Base-by-base conservation (phyloP, 1,284 basidiomycete species). In the Cryptococcus sp. region DNA sequence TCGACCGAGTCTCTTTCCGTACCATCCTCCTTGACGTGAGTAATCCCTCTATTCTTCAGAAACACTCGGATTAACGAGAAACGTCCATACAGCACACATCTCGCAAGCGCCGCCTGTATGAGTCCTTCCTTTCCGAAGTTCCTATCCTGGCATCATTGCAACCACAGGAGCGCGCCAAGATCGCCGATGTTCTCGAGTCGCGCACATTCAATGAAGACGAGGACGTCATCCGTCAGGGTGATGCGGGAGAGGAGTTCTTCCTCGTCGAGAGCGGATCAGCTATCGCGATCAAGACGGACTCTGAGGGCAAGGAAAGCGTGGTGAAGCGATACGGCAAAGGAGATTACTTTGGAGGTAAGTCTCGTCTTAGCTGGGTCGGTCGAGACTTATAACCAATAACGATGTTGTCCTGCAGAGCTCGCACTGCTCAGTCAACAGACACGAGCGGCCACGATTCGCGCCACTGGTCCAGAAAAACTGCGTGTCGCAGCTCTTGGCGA, bases 1-100 rank as follows among this genome's bases (percentile, higher is more conserved):
- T 99, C 58, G 95, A 99, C 80, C 89, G 95, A 54, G 92, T 96
- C 69, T 98, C 94, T 1, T 99, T 99, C 87, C 87, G 95, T 43
- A 95, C 92, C n/a, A 98, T 99, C 78, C 89, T 99, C 52, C 83
- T 96, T 59, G 91, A 91, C 75, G 76, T 76, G 54, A 71, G 76
- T 66, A 2, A 4, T 11, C 3, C 37, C 8, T 13, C 29, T 25
- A 25, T 4, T 19, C 23, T 49, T 19, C n/a, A 1, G 16, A 43
- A 5, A 10, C 15, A 23, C 25, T 39, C 25, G 17, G 29, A 52
- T 52, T 66, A 58, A 74, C 53, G 23, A 39, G 25, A 8, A 37
- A 40, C 19, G 26, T 1, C 16, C 5, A 2, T n/a, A 34, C 58
- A 78, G 74, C 81, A 82, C 57, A 91, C 91, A 39, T 89, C 93